phyloP scores from a whole-genome alignment of 2,329 filamentous ascomycete species.

The Decorospora gaudefroyi region DNA sequence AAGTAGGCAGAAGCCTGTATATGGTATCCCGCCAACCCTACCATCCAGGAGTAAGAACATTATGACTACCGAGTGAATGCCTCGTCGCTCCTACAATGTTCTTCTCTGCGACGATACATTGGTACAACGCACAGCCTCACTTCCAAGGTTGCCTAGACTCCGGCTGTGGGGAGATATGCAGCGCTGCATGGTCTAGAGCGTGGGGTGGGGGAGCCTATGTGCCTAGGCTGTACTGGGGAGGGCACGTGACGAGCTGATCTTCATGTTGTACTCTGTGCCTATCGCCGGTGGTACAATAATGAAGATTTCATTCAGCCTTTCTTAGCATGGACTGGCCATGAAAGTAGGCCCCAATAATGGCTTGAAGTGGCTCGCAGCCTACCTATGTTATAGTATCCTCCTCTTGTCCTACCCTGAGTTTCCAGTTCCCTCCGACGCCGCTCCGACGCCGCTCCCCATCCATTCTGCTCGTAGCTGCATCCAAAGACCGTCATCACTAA shows the following conservation, averaged over 20 bases:
- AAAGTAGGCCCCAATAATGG: too few species aligned
- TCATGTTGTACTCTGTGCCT: background rate
- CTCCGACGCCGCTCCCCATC: constrained; percentile 21
- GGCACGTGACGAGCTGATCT: constrained; percentile 9
- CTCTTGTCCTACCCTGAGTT: too few species aligned
- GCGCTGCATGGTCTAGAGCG: constrained; percentile 3
- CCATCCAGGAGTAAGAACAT: too few species aligned
- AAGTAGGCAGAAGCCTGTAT: too few species aligned
- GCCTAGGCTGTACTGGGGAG: constrained; percentile 3
- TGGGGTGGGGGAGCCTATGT: constrained; percentile 7
- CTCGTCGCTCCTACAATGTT: too few species aligned
- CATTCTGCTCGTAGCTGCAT: constrained; percentile 17
- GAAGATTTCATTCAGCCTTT: constrained; percentile 30
- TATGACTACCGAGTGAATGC: too few species aligned
- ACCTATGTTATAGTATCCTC: too few species aligned
- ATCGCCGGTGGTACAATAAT: constrained; percentile 12
- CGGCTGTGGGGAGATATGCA: background rate
- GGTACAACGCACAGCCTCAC: constrained; percentile 16
- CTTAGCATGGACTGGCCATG: too few species aligned
- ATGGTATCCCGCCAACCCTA: too few species aligned
- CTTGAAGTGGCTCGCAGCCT: too few species aligned
- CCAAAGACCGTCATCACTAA: constrained; percentile 18
- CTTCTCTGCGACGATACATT: too few species aligned
- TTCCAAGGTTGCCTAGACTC: constrained; percentile 4
- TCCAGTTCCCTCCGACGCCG: constrained; percentile 7